Evolutionary conservation across 2,329 filamentous ascomycete species (phyloP).

Genomic region (Fusarium torreyae): DNA sequence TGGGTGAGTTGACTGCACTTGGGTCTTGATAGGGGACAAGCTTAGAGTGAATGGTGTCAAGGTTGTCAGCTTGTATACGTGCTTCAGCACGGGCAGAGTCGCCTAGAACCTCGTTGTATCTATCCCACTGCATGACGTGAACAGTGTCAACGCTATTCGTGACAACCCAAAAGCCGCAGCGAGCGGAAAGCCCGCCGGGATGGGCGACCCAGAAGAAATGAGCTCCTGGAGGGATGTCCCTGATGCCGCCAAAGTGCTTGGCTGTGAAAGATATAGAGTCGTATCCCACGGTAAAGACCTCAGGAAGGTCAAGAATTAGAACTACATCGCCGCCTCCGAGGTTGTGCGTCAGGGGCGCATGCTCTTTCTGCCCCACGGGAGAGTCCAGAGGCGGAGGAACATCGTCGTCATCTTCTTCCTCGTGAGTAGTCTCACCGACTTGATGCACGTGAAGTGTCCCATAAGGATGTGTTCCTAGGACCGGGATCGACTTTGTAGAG

Average conservation of each 20-base stretch:
- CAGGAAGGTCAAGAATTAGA: conserved; percentile 66
- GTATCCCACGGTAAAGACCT: conserved; percentile 67
- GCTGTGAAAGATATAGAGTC: conserved; percentile 66
- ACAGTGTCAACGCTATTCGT: conserved; percentile 55
- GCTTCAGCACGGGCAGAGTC: conserved; percentile 64
- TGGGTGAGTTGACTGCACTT: conserved; percentile 42
- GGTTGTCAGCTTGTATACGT: conserved; percentile 60
- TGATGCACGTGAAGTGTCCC: conserved; percentile 61
- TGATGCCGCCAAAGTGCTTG: conserved; percentile 67
- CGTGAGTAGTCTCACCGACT: conserved; percentile 31
- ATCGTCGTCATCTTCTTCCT: conserved; percentile 45
- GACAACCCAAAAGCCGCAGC: conserved; percentile 72
- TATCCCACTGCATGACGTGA: conserved; percentile 70
- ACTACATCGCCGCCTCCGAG: conserved; percentile 65
- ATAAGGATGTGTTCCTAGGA: conserved; percentile 59
- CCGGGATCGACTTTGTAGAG: conserved; percentile 56
- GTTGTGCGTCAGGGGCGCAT: conserved; percentile 44
- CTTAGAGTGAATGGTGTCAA: conserved; percentile 57
- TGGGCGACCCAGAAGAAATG: conserved; percentile 74
- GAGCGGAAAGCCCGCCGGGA: conserved; percentile 62
- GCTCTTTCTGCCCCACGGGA: conserved; percentile 14
- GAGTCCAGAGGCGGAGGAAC: conserved; percentile 53
- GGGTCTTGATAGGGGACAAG: conserved; percentile 64
- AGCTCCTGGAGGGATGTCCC: conserved; percentile 67
- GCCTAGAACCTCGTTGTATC: conserved; percentile 67